Evolutionary conservation across 148 eudicot genomes (phyloP).

Genomic region (Nepenthes gracilis): DNA sequence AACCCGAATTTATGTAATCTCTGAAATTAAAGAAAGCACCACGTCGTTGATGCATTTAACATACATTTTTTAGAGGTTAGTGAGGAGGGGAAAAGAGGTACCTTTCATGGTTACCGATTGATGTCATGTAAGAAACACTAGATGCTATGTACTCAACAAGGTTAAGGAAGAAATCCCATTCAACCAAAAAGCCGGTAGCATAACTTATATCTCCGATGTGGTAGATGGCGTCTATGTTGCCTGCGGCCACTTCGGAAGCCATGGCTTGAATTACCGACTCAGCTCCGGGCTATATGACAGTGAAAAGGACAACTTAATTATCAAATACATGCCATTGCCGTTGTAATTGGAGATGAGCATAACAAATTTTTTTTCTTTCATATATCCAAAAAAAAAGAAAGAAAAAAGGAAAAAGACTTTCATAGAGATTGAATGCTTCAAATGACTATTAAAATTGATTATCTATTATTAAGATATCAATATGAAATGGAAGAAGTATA

Average conservation of each 20-base stretch:
- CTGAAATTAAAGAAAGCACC: slow-evolving; percentile 14
- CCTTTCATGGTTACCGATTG: slow-evolving; percentile 94
- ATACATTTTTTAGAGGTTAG: too few relatives aligned
- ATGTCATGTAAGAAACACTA: slow-evolving; percentile 69
- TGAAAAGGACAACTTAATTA: neutral
- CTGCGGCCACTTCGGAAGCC: slow-evolving; percentile 42
- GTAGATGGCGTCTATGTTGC: slow-evolving; percentile 46
- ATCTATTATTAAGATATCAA: too few relatives aligned
- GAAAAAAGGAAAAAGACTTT: too few relatives aligned
- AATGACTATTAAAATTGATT: too few relatives aligned
- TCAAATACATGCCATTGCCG: neutral
- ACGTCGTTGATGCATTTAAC: too few relatives aligned
- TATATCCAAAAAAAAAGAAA: too few relatives aligned
- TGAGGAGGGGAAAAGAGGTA: slow-evolving; percentile 5
- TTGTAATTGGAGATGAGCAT: too few relatives aligned
- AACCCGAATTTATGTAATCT: slow-evolving; percentile 54
- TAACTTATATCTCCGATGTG: slow-evolving; percentile 93
- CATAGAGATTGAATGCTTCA: too few relatives aligned
- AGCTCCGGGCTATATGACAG: slow-evolving; percentile 59
- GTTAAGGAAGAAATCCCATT: slow-evolving; percentile 85
- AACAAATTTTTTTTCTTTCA: too few relatives aligned
- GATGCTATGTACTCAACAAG: slow-evolving; percentile 60
- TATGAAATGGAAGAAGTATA: too few relatives aligned
- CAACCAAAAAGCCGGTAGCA: slow-evolving; percentile 80
- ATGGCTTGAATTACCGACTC: slow-evolving; percentile 52